These are phyloP conservation scores for Cladosporium cucumerinum DNA, from an alignment of 2,329 filamentous ascomycete genomes.

Conservation along the genomic window DNA sequence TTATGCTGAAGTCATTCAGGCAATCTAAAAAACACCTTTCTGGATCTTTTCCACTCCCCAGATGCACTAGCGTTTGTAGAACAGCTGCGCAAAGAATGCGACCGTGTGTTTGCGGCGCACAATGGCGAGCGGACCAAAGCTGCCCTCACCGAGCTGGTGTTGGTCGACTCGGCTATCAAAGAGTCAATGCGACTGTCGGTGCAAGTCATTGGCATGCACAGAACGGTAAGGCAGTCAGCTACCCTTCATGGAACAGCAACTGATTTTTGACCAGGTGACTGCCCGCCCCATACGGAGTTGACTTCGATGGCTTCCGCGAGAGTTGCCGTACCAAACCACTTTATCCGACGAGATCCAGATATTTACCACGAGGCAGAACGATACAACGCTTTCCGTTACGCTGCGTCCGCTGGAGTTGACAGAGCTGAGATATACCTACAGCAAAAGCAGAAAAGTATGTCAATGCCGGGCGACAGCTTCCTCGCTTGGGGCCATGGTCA, in stretches of 20 bases:
- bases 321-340: slow-evolving; percentile 21
- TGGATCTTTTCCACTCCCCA: slow-evolving; percentile 25
- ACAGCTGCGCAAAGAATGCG: slow-evolving; percentile 26
- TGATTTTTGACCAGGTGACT: slow-evolving; percentile 23
- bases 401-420: slow-evolving; percentile 6
- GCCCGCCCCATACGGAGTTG: slow-evolving; percentile 23
- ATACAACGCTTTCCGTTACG: slow-evolving; percentile 31
- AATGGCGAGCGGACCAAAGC: slow-evolving; percentile 24
- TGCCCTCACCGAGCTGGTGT: slow-evolving; percentile 23
- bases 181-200: slow-evolving; percentile 27
- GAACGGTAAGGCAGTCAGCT: slow-evolving; percentile 7
- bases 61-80: slow-evolving; percentile 18
- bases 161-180: slow-evolving; percentile 29
- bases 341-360: slow-evolving; percentile 28
- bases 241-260: neutral
- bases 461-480: slow-evolving; percentile 24
- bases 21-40: slow-evolving; percentile 24
- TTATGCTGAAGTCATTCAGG: neutral
- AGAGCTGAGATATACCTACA: neutral
- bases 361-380: slow-evolving; percentile 25
- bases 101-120: slow-evolving; percentile 17
- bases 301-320: slow-evolving; percentile 23
- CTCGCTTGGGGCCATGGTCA: slow-evolving; percentile 27
- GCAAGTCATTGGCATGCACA: slow-evolving; percentile 20
- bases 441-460: slow-evolving; percentile 20